A percentile compares a stretch with the other conserved stretches of the same genome.
phyloP scores from a whole-genome alignment of 495 filamentous ascomycete genomes.

The Penicillium fimorum region DNA sequence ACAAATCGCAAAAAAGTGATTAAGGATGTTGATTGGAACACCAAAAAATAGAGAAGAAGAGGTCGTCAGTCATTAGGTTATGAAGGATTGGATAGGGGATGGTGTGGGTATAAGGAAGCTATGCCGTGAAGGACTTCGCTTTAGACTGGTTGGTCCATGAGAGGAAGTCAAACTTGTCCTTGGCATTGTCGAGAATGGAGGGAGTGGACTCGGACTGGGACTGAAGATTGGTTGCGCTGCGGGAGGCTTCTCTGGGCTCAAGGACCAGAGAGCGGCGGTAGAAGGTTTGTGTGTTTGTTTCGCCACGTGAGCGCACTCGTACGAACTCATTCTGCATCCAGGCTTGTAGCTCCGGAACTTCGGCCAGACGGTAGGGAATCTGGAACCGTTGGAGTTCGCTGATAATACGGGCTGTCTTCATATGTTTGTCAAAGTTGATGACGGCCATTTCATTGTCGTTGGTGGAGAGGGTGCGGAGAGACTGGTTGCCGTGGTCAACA shows the following conservation, averaged over 20 bases:
- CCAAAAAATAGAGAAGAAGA: slow-evolving; percentile 13
- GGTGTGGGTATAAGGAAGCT: slow-evolving; percentile 9
- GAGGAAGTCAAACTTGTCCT: slow-evolving; percentile 58
- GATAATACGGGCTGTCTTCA: slow-evolving; percentile 90
- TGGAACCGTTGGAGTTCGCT: slow-evolving; percentile 96
- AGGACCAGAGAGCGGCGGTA: slow-evolving; percentile 85
- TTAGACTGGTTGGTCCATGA: slow-evolving; percentile 54
- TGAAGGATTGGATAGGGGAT: slow-evolving; percentile 12
- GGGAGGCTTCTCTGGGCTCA: slow-evolving; percentile 68
- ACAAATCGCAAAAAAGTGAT: slow-evolving; percentile 19
- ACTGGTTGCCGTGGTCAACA: slow-evolving; percentile 89
- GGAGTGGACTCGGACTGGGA: slow-evolving; percentile 40
- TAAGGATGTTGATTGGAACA: slow-evolving; percentile 8
- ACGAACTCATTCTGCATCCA: slow-evolving; percentile 88
- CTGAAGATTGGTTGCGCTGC: slow-evolving; percentile 18
- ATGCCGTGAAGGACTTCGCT: slow-evolving; percentile 44
- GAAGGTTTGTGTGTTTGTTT: slow-evolving; percentile 73
- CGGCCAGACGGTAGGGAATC: slow-evolving; percentile 82
- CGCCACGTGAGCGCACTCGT: slow-evolving; percentile 74
- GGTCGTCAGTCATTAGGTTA: slow-evolving; percentile 26
- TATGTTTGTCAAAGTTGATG: slow-evolving; percentile 98
- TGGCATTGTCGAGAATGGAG: slow-evolving; percentile 52
- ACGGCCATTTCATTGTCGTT: slow-evolving; percentile 65
- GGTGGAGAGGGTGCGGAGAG: slow-evolving; percentile 47
- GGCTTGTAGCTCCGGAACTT: slow-evolving; percentile 86